Conservation (phyloP, 805 yeast species). For the Cyberlindnera maclurae region DNA sequence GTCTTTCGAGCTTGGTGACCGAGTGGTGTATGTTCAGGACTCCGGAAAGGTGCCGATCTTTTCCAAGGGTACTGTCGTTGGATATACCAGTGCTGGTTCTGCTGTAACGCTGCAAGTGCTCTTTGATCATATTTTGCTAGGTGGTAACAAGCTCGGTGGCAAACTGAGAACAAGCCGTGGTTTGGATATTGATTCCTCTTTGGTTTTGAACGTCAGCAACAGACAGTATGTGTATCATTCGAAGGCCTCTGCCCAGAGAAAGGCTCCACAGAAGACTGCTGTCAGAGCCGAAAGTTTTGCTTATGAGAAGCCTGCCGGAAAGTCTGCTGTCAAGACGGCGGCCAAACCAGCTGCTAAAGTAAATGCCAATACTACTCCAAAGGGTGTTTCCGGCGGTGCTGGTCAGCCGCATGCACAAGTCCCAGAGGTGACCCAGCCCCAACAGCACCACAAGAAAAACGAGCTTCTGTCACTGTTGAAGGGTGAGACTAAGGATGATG, state of each 20-base stretch:
- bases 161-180: constrained; percentile 77
- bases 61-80: constrained; percentile 85
- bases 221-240: constrained; percentile 74
- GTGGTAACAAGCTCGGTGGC: constrained; percentile 79
- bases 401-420: background rate
- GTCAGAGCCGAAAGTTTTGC: no score
- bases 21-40: constrained; percentile 77
- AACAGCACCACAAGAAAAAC: constrained; percentile 25
- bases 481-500: constrained; percentile 20
- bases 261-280: background rate
- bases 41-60: constrained; percentile 87
- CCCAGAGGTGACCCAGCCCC: background rate
- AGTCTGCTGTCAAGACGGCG: no score
- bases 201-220: constrained; percentile 69
- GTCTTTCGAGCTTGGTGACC: constrained; percentile 77
- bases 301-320: no score
- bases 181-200: constrained; percentile 69
- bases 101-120: constrained; percentile 60
- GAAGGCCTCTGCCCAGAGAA: constrained; percentile 40
- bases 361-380: constrained; percentile 8
- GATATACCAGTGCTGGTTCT: constrained; percentile 54
- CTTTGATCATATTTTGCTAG: constrained; percentile 76
- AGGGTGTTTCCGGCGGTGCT: background rate
- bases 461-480: constrained; percentile 41
- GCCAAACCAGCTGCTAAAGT: no score